A percentile compares a stretch with the other conserved stretches of the same genome.
Conservation (phyloP, 371 early-diverging fungal species). For the Actinomortierella ambigua region DNA sequence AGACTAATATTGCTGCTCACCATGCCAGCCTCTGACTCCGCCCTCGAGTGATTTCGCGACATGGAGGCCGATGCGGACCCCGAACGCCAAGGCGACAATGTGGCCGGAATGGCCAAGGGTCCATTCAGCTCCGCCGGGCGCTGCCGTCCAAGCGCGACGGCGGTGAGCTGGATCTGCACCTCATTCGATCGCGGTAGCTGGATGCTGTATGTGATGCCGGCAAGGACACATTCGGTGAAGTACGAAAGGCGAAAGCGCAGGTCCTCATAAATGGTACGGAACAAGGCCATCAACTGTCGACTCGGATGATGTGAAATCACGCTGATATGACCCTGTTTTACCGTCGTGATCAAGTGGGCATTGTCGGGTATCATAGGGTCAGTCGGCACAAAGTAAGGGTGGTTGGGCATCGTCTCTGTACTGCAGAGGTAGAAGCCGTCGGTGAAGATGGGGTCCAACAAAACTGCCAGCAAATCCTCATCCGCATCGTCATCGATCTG, state of each 20-base stretch:
- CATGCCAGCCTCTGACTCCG: constrained; percentile 30
- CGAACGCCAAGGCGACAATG: constrained; percentile 39
- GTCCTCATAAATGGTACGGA: constrained; percentile 65
- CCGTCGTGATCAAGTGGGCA: constrained; percentile 54
- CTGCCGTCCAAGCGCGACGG: constrained; percentile 55
- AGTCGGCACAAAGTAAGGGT: constrained; percentile 44
- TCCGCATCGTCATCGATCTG: constrained; percentile 82
- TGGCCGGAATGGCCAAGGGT: constrained; percentile 36
- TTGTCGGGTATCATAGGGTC: constrained; percentile 46
- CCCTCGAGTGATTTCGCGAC: constrained; percentile 23
- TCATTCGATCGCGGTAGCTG: constrained; percentile 59
- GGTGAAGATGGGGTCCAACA: constrained; percentile 52
- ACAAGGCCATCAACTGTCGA: constrained; percentile 64
- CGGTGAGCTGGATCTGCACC: constrained; percentile 65
- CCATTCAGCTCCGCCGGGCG: constrained; percentile 19
- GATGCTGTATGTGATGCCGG: constrained; percentile 63
- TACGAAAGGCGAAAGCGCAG: constrained; percentile 56
- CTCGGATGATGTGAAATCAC: constrained; percentile 67
- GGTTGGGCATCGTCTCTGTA: constrained; percentile 45
- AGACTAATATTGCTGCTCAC: no score
- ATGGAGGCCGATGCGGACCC: constrained; percentile 23
- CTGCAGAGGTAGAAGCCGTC: constrained; percentile 52
- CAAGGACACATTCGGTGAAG: constrained; percentile 58
- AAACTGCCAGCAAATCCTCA: constrained; percentile 69
- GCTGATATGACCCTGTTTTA: constrained; percentile 62